Conservation (phyloP, 306 rosid genomes). For the Begonia fuchsioides region DNA sequence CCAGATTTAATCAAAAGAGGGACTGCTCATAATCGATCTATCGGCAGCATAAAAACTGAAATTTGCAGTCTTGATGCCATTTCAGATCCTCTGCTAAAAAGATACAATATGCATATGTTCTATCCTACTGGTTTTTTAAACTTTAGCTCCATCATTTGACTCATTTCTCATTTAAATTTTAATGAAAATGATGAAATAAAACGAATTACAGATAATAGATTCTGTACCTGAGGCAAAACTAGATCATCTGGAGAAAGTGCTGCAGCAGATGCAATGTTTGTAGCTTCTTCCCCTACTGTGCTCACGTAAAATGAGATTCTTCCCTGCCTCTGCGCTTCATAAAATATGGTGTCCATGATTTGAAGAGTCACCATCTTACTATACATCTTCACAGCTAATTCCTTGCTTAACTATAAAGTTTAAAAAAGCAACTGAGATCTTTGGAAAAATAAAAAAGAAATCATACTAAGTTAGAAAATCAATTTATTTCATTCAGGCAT, state of each 20-base stretch:
- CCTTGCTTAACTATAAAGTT: slow-evolving; percentile 31
- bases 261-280: slow-evolving; percentile 60
- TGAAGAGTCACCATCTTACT: slow-evolving; percentile 53
- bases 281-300: too few relatives aligned
- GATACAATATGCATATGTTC: too few relatives aligned
- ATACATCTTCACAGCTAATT: slow-evolving; percentile 45
- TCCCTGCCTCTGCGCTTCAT: slow-evolving; percentile 67
- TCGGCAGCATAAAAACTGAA: too few relatives aligned
- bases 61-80: too few relatives aligned
- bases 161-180: too few relatives aligned
- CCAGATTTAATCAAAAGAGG: too few relatives aligned
- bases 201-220: neutral
- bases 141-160: too few relatives aligned
- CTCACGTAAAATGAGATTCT: slow-evolving; percentile 67
- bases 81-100: too few relatives aligned
- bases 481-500: neutral
- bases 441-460: neutral
- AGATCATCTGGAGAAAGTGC: slow-evolving; percentile 47
- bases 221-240: slow-evolving; percentile 44
- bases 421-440: neutral
- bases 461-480: neutral
- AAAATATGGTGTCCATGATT: slow-evolving; percentile 52
- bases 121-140: too few relatives aligned
- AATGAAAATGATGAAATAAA: too few relatives aligned
- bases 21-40: too few relatives aligned